Evolutionary conservation across 139 green algal genomes (phyloP), one percentile per base, ranked within the genome.

Genomic region (Yamagishiella unicocca): DNA sequence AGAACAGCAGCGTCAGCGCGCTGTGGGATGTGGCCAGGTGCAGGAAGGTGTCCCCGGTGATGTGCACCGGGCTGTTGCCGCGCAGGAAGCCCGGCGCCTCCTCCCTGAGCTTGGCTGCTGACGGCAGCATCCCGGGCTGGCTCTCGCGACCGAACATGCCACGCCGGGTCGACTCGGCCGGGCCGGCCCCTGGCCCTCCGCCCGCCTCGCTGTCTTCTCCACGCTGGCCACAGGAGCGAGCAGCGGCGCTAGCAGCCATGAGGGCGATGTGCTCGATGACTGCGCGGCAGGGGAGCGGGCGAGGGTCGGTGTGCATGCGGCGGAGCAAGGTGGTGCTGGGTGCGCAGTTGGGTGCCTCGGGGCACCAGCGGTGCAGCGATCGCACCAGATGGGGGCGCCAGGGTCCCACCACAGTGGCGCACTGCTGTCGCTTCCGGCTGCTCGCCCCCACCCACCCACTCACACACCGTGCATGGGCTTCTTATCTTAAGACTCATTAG

Each of bases 241-340:
- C 22, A 31, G 27, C 37, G 72, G n/a, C 22, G 43, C 43, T 62
- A 35, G 76, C 75, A 19, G 76, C 76, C 54, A 71, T 83, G 4
- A 83, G 35, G 0, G 76, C 76, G 37, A 83, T 83, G 53, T 83
- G 76, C 54, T 83, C 76, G 33, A 83, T 83, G 54, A 83, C 76
- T 83, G 76, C 53, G 35, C 19, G 43, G 43, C 17, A 40, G 29
- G 33, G 67, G 14, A 35, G 17, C 27, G 67, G 9, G 62, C 40
- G 62, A 19, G 29, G 29, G 29, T 40, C 12, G 29, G 66, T 45
- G 66, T 5, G 33, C 10, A 12, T 5, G 66, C 10, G n/a, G n/a
- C 10, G 66, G 35, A 21, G 33, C 2, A 27, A 35, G 62, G 29
- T 8, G 62, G 29, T 71, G 19, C 21, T 5, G 10, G 12, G 12